Evolutionary conservation across 2,329 filamentous ascomycete species (phyloP).

Genomic region (Paraphaeosphaeria sporulosa): DNA sequence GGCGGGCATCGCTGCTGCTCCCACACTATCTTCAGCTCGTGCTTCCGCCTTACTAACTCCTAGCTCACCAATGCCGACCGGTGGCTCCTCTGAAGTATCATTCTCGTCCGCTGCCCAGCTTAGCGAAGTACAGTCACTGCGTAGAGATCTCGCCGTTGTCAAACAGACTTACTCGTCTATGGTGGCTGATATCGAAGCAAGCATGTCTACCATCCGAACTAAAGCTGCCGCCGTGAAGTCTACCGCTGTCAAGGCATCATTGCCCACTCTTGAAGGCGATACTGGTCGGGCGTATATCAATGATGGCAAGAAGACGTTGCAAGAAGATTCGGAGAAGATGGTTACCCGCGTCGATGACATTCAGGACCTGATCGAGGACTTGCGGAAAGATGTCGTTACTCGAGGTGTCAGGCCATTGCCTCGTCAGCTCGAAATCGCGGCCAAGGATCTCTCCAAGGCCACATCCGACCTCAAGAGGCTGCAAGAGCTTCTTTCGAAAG

Average conservation of each 20-base stretch:
- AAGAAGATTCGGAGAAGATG: constrained; percentile 85
- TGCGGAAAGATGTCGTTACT: constrained; percentile 94
- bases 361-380: constrained; percentile 95
- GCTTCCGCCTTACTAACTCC: constrained; percentile 45
- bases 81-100: constrained; percentile 31
- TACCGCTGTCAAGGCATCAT: constrained; percentile 72
- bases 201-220: constrained; percentile 81
- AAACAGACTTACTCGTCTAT: constrained; percentile 94
- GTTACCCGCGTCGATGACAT: constrained; percentile 94
- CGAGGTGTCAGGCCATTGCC: constrained; percentile 91
- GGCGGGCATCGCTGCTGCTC: constrained; percentile 66
- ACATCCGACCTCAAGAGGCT: constrained; percentile 91
- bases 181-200: constrained; percentile 84
- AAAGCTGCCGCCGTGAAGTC: constrained; percentile 85
- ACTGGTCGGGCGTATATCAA: constrained; percentile 87
- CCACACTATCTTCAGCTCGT: constrained; percentile 42
- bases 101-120: constrained; percentile 66
- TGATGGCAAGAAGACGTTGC: constrained; percentile 84
- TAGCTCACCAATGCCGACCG: constrained; percentile 34
- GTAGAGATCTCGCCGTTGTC: constrained; percentile 87
- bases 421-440: constrained; percentile 85
- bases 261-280: constrained; percentile 77
- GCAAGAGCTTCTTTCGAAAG: constrained; percentile 87
- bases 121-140: constrained; percentile 79
- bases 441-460: constrained; percentile 83